Conservation (phyloP, 2,329 filamentous ascomycete genomes). For the Cordyceps cateniannulata region DNA sequence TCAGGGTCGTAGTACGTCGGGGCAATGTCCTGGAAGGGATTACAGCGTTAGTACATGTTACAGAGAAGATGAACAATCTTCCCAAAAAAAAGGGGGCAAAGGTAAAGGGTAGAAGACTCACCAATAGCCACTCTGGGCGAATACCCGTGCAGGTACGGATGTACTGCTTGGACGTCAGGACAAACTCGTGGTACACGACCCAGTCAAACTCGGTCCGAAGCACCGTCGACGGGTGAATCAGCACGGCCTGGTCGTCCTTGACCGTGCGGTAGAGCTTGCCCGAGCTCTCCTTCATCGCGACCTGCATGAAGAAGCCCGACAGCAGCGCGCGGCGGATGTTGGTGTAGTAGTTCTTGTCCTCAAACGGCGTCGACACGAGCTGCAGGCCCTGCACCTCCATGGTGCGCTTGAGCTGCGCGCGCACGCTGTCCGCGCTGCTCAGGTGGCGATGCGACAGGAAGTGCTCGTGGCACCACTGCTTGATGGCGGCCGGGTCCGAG, state of each 20-base stretch:
- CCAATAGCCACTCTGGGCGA: constrained; percentile 88
- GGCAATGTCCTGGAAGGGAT: constrained; percentile 67
- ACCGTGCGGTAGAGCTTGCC: constrained; percentile 92
- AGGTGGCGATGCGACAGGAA: constrained; percentile 87
- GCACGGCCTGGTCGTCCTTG: constrained; percentile 91
- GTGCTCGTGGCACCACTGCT: constrained; percentile 95
- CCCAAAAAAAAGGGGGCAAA: not conserved
- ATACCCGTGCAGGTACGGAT: constrained; percentile 90
- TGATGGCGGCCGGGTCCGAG: constrained; percentile 58
- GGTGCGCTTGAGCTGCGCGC: constrained; percentile 83
- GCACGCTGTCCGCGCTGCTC: constrained; percentile 89
- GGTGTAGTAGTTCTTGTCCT: constrained; percentile 95
- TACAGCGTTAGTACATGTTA: constrained; percentile 39
- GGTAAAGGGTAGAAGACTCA: constrained; percentile 36
- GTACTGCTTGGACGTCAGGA: constrained; percentile 96
- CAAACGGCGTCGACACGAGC: constrained; percentile 81
- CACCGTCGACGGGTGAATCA: constrained; percentile 90
- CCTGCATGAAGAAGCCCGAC: constrained; percentile 98
- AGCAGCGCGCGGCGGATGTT: constrained; percentile 93
- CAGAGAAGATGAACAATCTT: constrained; percentile 34
- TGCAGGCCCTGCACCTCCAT: constrained; percentile 91
- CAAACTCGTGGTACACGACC: constrained; percentile 98
- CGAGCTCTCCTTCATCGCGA: constrained; percentile 83
- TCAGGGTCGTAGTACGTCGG: constrained; percentile 86
- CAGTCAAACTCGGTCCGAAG: constrained; percentile 85